Conservation (phyloP, 2,329 filamentous ascomycete species). For the Didymella pomorum region DNA sequence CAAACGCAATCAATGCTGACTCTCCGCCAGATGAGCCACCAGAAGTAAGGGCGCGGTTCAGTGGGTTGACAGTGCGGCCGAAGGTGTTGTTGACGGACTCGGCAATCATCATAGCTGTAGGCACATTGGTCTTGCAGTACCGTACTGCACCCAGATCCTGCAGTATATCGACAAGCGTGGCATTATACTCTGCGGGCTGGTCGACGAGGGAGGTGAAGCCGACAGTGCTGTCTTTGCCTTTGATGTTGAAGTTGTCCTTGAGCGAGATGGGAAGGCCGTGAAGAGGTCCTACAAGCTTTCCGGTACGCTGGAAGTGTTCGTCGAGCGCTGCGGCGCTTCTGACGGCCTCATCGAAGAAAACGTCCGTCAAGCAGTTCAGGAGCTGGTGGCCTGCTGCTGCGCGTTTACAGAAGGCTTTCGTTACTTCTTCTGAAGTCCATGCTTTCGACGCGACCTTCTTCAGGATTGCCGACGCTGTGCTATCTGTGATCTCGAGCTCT, state of each 20-base stretch:
- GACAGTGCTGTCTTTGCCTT: slow-evolving; percentile 66
- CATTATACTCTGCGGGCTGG: slow-evolving; percentile 64
- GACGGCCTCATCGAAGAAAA: slow-evolving; percentile 63
- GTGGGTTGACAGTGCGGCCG: slow-evolving; percentile 69
- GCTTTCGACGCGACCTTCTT: slow-evolving; percentile 51
- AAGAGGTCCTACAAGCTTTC: slow-evolving; percentile 65
- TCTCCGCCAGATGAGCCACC: slow-evolving; percentile 75
- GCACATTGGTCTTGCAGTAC: slow-evolving; percentile 76
- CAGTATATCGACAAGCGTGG: slow-evolving; percentile 66
- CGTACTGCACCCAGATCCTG: slow-evolving; percentile 68
- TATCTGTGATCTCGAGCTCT: slow-evolving; percentile 62
- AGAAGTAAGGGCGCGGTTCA: slow-evolving; percentile 65
- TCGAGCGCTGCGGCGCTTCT: slow-evolving; percentile 62
- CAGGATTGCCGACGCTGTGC: slow-evolving; percentile 53
- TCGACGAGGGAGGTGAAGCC: slow-evolving; percentile 70
- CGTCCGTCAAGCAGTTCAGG: slow-evolving; percentile 68
- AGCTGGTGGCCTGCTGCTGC: slow-evolving; percentile 64
- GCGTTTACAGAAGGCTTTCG: slow-evolving; percentile 63
- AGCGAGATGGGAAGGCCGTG: slow-evolving; percentile 65
- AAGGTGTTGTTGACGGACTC: slow-evolving; percentile 72
- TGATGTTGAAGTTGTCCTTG: slow-evolving; percentile 75
- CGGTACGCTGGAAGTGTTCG: slow-evolving; percentile 57
- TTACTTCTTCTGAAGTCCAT: slow-evolving; percentile 63
- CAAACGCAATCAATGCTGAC: slow-evolving; percentile 67
- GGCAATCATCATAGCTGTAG: slow-evolving; percentile 74